Conservation (phyloP, 177 flowering plant species). For the Tripterygium wilfordii region DNA sequence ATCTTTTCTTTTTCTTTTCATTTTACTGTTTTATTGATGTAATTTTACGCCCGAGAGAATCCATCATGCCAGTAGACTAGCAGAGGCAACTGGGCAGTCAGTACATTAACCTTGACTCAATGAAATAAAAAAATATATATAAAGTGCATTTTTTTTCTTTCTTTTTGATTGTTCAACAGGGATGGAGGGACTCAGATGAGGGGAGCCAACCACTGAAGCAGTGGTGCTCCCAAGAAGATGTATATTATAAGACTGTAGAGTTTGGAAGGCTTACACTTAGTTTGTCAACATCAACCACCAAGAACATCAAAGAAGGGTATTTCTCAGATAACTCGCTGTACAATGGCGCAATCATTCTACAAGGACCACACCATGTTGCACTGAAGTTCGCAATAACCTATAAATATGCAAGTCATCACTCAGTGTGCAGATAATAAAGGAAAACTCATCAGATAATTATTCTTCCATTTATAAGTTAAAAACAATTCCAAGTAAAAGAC, state of each 20-base stretch:
- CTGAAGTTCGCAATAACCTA: slow-evolving; percentile 91
- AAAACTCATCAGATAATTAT: not conserved
- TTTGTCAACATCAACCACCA: slow-evolving; percentile 88
- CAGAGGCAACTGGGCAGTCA: too few species aligned
- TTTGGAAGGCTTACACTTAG: slow-evolving; percentile 47
- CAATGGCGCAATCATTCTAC: slow-evolving; percentile 71
- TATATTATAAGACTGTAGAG: not conserved
- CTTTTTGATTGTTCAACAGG: too few species aligned
- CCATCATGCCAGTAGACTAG: too few species aligned
- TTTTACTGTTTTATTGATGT: too few species aligned
- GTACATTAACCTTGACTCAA: too few species aligned
- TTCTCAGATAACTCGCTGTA: slow-evolving; percentile 71
- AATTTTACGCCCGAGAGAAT: too few species aligned
- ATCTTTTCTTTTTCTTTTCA: too few species aligned
- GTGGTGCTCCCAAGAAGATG: too few species aligned
- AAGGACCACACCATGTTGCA: slow-evolving; percentile 98
- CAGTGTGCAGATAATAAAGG: not conserved
- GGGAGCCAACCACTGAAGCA: too few species aligned
- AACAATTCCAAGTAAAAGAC: not conserved
- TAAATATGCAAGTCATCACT: slow-evolving; percentile 1
- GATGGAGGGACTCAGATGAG: too few species aligned
- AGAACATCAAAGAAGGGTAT: slow-evolving; percentile 59
- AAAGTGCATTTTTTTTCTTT: too few species aligned
- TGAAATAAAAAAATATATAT: too few species aligned
- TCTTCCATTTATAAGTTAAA: not conserved